Percentiles rank a stretch among this genome's conserved stretches.
These are phyloP conservation scores for Ophiobolus disseminans DNA, from an alignment of 2,329 filamentous ascomycete species.

Conservation along the genomic window DNA sequence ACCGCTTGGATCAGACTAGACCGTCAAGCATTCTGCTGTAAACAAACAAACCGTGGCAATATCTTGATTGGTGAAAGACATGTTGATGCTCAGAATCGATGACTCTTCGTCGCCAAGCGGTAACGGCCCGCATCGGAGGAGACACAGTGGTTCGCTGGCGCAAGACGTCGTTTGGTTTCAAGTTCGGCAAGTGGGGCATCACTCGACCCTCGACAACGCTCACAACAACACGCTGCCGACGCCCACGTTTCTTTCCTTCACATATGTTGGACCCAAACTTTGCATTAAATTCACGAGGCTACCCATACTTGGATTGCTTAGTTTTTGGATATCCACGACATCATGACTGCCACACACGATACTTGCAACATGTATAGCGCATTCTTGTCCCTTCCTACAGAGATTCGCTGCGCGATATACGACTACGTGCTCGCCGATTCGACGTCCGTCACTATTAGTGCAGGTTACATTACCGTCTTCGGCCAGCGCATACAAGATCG, in stretches of 20 bases:
- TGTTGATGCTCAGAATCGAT: not conserved
- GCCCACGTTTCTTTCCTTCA: too few species aligned
- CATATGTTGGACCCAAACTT: too few species aligned
- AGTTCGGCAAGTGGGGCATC: conserved; percentile 14
- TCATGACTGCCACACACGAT: conserved; percentile 3
- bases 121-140: conserved; percentile 5
- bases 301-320: not conserved
- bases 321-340: not conserved
- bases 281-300: conserved; percentile 6
- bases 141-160: conserved; percentile 21
- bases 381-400: conserved; percentile 43
- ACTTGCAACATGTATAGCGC: conserved; percentile 13
- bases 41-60: conserved; percentile 12
- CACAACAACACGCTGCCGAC: conserved; percentile 9
- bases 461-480: conserved; percentile 42
- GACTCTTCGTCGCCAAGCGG: conserved; percentile 20
- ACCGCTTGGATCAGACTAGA: not conserved
- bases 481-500: conserved; percentile 35
- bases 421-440: conserved; percentile 47
- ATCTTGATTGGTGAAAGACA: conserved; percentile 11
- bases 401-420: conserved; percentile 54
- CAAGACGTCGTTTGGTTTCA: conserved; percentile 21
- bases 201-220: conserved; percentile 15
- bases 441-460: conserved; percentile 49
- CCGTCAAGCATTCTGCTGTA: not conserved